These are phyloP conservation scores for Narthecium ossifragum DNA, from an alignment of 106 monocot genomes.

Conservation along the genomic window DNA sequence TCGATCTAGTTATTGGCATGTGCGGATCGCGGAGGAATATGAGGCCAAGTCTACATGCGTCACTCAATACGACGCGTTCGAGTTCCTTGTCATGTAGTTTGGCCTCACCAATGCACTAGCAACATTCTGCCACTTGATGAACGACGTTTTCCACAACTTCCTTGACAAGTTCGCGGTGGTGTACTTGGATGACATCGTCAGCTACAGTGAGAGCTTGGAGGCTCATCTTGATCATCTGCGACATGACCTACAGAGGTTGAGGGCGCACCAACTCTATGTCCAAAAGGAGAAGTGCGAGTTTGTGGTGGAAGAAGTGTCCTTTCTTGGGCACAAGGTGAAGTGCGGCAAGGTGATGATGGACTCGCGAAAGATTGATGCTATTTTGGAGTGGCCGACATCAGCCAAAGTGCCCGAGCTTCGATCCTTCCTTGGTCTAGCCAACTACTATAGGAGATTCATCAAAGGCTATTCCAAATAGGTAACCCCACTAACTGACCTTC, in stretches of 20 bases:
- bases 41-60: background rate
- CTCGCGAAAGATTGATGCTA: background rate
- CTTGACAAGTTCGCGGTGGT: background rate
- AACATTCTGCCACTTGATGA: background rate
- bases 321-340: background rate
- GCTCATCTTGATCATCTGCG: no score
- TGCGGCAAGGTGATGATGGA: background rate
- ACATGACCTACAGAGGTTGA: no score
- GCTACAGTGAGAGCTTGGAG: background rate
- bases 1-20: background rate
- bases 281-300: background rate
- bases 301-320: background rate
- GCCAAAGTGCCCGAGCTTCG: background rate
- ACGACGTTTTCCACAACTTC: no score
- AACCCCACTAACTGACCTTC: no score
- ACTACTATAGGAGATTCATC: no score
- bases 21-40: background rate
- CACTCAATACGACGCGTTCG: background rate
- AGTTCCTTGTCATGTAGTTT: background rate
- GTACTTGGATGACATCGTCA: background rate
- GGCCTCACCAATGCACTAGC: background rate
- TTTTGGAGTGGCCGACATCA: background rate
- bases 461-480: no score
- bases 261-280: background rate
- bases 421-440: background rate